Conservation (phyloP, 2,329 filamentous ascomycete species). For the Pezicula carpinea region DNA sequence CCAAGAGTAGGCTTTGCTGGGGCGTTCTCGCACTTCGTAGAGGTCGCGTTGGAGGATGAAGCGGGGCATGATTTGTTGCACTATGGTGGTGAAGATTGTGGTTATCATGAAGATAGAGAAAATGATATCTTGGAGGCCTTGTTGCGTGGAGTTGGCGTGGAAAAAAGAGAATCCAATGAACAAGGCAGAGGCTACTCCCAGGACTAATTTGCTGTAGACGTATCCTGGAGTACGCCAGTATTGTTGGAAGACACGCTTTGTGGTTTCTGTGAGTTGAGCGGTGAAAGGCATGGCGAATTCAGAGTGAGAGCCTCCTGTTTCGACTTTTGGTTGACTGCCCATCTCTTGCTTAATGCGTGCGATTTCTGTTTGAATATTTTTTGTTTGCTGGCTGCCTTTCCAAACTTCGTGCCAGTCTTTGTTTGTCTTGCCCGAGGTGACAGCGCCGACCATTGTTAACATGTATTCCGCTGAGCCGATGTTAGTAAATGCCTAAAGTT, state of each 20-base stretch:
- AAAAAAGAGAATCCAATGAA: conserved; percentile 69
- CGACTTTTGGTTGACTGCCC: conserved; percentile 48
- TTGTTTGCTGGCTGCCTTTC: conserved; percentile 30
- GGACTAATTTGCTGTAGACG: conserved; percentile 64
- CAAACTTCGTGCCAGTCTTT: conserved; percentile 50
- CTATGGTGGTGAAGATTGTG: conserved; percentile 63
- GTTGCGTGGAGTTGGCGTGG: conserved; percentile 52
- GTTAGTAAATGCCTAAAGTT: neutral
- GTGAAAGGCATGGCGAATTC: conserved; percentile 77
- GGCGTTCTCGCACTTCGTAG: conserved; percentile 49
- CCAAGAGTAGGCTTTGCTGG: conserved; percentile 32
- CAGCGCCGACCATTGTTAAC: conserved; percentile 49
- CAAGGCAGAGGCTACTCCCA: conserved; percentile 43
- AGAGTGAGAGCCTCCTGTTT: conserved; percentile 41
- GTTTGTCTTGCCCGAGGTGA: conserved; percentile 54
- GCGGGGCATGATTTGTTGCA: conserved; percentile 65
- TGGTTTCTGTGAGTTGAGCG: conserved; percentile 61
- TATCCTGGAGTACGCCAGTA: conserved; percentile 76
- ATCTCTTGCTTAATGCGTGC: conserved; percentile 19
- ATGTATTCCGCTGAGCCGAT: conserved; percentile 7
- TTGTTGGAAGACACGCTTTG: conserved; percentile 66
- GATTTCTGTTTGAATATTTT: conserved; percentile 30
- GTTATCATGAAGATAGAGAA: conserved; percentile 69
- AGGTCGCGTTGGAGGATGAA: conserved; percentile 65
- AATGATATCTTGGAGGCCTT: conserved; percentile 67